A percentile compares a stretch with the other conserved stretches of the same genome.
Conservation (phyloP, 2,329 filamentous ascomycete species). For the Fragosphaeria purpurea region DNA sequence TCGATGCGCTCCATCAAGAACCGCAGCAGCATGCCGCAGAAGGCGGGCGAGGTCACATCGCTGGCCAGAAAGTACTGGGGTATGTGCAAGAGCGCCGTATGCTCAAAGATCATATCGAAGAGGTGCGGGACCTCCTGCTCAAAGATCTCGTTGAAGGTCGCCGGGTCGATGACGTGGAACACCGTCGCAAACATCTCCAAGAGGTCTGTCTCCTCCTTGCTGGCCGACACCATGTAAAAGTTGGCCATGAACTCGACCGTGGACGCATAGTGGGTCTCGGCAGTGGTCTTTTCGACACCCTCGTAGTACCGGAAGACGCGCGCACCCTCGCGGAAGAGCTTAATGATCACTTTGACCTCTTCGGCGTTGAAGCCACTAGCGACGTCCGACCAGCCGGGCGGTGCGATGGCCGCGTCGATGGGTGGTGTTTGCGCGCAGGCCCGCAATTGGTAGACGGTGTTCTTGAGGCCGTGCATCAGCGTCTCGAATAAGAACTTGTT, state of each 20-base stretch:
- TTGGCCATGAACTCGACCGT: slow-evolving; percentile 89
- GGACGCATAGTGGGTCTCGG: slow-evolving; percentile 65
- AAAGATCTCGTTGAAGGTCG: slow-evolving; percentile 97
- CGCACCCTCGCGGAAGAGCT: slow-evolving; percentile 92
- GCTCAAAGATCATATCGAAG: slow-evolving; percentile 96
- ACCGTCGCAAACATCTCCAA: slow-evolving; percentile 96
- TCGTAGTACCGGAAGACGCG: slow-evolving; percentile 97
- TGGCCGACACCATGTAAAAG: slow-evolving; percentile 87
- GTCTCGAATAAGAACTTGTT: slow-evolving; percentile 99
- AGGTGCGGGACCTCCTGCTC: slow-evolving; percentile 93
- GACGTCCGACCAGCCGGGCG: slow-evolving; percentile 87
- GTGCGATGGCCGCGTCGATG: slow-evolving; percentile 69
- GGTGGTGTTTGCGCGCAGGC: slow-evolving; percentile 68
- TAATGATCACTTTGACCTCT: slow-evolving; percentile 92
- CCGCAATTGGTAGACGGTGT: slow-evolving; percentile 89
- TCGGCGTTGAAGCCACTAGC: slow-evolving; percentile 95
- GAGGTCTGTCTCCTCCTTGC: slow-evolving; percentile 93
- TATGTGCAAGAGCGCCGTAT: slow-evolving; percentile 85
- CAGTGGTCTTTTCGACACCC: slow-evolving; percentile 53
- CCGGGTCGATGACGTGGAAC: slow-evolving; percentile 96
- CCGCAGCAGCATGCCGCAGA: slow-evolving; percentile 94
- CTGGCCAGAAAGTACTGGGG: slow-evolving; percentile 98
- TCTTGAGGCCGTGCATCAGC: slow-evolving; percentile 88
- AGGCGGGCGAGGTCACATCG: slow-evolving; percentile 92
- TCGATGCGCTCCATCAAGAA: slow-evolving; percentile 96